Base-by-base conservation (phyloP, 1,284 basidiomycete genomes). In the Boletus semigastroideus region DNA sequence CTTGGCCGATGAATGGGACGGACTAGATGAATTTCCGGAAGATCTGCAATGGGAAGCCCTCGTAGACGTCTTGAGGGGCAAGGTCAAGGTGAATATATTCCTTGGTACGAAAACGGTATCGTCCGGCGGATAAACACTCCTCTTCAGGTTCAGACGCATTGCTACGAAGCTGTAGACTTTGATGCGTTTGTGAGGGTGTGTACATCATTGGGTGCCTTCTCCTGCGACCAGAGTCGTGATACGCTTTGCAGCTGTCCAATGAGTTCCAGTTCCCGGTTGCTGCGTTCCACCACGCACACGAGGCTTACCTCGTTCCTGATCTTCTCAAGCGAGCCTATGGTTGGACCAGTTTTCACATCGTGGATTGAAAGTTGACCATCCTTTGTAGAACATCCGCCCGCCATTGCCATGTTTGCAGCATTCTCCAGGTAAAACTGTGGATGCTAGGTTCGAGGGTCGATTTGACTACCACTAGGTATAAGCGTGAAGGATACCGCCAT, bases 261-360 rank as follows among this genome's bases (percentile, higher is more conserved):
- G 86, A 88, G 69, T 96, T 94, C 78, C 74, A 87, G 62, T 93
- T 93, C 70, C 79, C 84, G 5, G 79, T 92, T 49, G 85, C 90
- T 2, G 84, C 86, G 2, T 89, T 95, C 70, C 93, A 95, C 67
- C 92, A 95, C 63, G 92, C 93, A 0, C 84, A 86, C 59, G 90
- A 93, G 67, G 84, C 92, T 0, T 95, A 91, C 65, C 82, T 95
- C 16, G 86, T 93, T 20, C 90, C 92, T 1, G 84, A 84, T 36
- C 68, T 91, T 3, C 74, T 96, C 49, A 92, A 91, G 67, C 75
- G 78, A 63, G 79, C 85, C 3, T 92, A 86, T 62, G 86, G 80
- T 42, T 66, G 76, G 58, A 77, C 76, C 55, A 67, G 71, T n/a
- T 70, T 6, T 69, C 62, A 38, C 52, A 53, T 17, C 6, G 1